A percentile compares a stretch with the other conserved stretches of the same genome.
Conservation (phyloP, 345 rosid genomes). For the Pistacia atlantica region DNA sequence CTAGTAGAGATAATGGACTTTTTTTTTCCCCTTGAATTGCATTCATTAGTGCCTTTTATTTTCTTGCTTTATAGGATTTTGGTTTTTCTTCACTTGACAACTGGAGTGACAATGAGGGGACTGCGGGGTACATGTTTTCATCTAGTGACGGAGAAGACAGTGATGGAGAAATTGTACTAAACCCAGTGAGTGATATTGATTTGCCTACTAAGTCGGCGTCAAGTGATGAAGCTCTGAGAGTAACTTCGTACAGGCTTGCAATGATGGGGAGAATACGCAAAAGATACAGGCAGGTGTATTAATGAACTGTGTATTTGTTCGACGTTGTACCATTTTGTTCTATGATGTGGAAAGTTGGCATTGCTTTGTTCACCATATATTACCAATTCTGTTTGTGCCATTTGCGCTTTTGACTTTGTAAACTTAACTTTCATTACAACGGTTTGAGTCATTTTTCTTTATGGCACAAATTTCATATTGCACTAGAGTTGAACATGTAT, state of each 20-base stretch:
- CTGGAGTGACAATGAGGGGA: slow-evolving; percentile 44
- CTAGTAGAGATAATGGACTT: background rate
- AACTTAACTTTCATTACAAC: background rate
- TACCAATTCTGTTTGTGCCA: background rate
- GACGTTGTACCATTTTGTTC: slow-evolving; percentile 1
- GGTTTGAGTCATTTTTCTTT: background rate
- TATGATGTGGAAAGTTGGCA: background rate
- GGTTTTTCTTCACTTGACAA: slow-evolving; percentile 43
- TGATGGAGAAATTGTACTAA: slow-evolving; percentile 63
- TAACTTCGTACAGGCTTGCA: slow-evolving; percentile 64
- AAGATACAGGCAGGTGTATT: slow-evolving; percentile 59
- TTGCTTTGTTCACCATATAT: background rate
- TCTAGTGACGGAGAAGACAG: slow-evolving; percentile 89
- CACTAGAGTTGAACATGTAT: background rate
- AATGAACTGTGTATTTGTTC: background rate
- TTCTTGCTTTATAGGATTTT: slow-evolving; percentile 38
- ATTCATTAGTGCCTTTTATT: background rate
- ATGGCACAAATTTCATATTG: background rate
- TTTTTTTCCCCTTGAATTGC: background rate
- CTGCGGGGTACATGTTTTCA: slow-evolving; percentile 41
- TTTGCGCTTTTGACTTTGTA: background rate
- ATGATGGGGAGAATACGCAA: slow-evolving; percentile 55
- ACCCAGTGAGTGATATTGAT: slow-evolving; percentile 55
- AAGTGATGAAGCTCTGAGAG: slow-evolving; percentile 49
- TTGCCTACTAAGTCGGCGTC: slow-evolving; percentile 50